Base-by-base conservation (phyloP, 208 protist genomes). In the Chromosphaera perkinsii region DNA sequence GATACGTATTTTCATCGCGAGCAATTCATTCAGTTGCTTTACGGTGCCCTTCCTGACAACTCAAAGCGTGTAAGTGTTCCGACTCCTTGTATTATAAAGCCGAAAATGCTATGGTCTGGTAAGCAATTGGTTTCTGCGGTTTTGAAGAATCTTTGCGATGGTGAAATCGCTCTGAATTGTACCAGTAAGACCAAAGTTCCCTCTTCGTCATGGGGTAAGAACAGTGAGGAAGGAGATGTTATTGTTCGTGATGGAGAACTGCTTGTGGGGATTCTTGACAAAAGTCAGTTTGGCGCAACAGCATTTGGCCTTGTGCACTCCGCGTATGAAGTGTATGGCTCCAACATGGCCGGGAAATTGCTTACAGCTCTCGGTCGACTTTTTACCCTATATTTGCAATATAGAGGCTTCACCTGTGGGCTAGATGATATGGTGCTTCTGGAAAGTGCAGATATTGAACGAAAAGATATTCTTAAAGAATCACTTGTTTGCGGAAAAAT, bases 311-410 rank as follows among this genome's bases (percentile, higher is more conserved):
- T 96, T 29, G 84, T 94, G 24, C 94, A 99, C 66, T 78, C 90
- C 47, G 81, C 92, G 10, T 88, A 97, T 79, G 96, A 99, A 73
- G 62, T 98, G 1, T 98, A 97, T 78, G 95, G 95, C n/a, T 72
- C 81, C 20, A 76, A 92, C 54, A 83, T 87, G 39, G 88, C 94
- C 1, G 93, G 90, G 26, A 65, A 87, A 37, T 79, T 99, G 0
- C 86, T 99, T 37, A 94, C 89, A 26, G 77, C 86, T 20, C 75
- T 99, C 17, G 88, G 92, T 26, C 78, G 95, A 59, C 77, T 99
- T 45, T 91, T 98, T 59, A 96, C 92, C 29, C 70, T 77, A 39
- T 97, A 85, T 65, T 77, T 99, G 39, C 90, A 97, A 77, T 79
- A 74, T 12, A 76, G 93, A 67, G 96, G 93, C 27, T 96, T 98